Evolutionary conservation across 2,329 filamentous ascomycete species (phyloP).

Genomic region (Paracorniculantispora psalliotae): DNA sequence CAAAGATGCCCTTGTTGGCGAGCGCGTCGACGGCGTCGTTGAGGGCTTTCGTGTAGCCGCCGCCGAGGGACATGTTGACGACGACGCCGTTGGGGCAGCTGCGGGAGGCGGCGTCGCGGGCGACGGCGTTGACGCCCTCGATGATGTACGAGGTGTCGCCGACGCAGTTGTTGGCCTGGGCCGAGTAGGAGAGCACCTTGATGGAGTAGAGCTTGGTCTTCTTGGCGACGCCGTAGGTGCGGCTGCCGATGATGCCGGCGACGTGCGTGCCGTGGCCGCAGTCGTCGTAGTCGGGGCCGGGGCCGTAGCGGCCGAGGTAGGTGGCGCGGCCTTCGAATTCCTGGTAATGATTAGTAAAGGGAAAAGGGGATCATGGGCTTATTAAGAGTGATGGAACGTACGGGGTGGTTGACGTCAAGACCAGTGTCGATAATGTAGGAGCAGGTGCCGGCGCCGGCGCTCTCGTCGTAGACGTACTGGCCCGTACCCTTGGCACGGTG

Average conservation of each 20-base stretch:
- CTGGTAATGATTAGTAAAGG: no score
- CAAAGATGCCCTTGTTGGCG: constrained; percentile 53
- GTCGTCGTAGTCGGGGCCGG: constrained; percentile 39
- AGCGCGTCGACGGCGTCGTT: constrained; percentile 78
- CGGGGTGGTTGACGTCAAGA: constrained; percentile 27
- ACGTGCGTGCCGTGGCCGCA: constrained; percentile 56
- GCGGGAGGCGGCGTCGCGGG: constrained; percentile 31
- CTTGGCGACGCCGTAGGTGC: constrained; percentile 53
- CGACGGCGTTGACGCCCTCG: constrained; percentile 44
- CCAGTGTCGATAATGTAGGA: constrained; percentile 39
- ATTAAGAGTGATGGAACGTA: constrained; percentile 17
- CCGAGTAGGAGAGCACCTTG: constrained; percentile 41
- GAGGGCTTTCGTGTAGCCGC: constrained; percentile 64
- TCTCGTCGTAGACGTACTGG: constrained; percentile 28
- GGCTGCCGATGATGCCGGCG: constrained; percentile 50
- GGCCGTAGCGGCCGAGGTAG: constrained; percentile 39
- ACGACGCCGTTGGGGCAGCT: constrained; percentile 37
- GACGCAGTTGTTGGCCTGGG: constrained; percentile 16
- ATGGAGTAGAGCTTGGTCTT: constrained; percentile 45
- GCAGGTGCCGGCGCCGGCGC: constrained; percentile 30
- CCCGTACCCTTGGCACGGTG: constrained; percentile 18
- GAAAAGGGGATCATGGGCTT: no score
- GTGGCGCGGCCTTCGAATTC: constrained; percentile 45
- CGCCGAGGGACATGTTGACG: constrained; percentile 48
- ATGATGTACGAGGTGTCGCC: constrained; percentile 32